Conservation (phyloP, 139 green algal species). For the Picochlorum sp. region DNA sequence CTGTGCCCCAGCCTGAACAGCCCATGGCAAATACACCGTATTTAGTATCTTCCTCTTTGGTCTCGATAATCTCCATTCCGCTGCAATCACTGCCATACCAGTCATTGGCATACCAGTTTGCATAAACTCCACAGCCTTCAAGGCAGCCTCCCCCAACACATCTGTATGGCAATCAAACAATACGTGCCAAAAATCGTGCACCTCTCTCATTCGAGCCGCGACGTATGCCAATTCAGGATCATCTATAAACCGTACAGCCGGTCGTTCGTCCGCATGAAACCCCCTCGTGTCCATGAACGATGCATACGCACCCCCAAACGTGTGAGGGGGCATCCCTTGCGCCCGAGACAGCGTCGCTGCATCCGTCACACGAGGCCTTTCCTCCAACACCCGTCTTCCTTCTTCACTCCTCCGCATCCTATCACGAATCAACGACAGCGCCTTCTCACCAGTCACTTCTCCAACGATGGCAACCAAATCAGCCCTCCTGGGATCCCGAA, state of each 20-base stretch:
- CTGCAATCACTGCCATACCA: slow-evolving; percentile 61
- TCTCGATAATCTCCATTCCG: slow-evolving; percentile 55
- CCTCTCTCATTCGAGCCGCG: slow-evolving; percentile 59
- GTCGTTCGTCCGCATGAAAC: slow-evolving; percentile 81
- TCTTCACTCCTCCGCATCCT: slow-evolving; percentile 59
- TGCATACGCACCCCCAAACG: slow-evolving; percentile 83
- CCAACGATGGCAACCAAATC: slow-evolving; percentile 79
- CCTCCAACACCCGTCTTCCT: slow-evolving; percentile 56
- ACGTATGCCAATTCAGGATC: slow-evolving; percentile 90
- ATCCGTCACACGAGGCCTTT: slow-evolving; percentile 65
- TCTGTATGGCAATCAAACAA: slow-evolving; percentile 90
- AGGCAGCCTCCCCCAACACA: slow-evolving; percentile 83
- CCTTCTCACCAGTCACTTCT: slow-evolving; percentile 55
- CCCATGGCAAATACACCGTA: slow-evolving; percentile 73
- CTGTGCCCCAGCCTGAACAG: slow-evolving; percentile 58
- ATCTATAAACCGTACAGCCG: slow-evolving; percentile 83
- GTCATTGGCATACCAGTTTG: slow-evolving; percentile 95
- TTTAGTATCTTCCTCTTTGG: slow-evolving; percentile 44
- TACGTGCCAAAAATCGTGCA: slow-evolving; percentile 96
- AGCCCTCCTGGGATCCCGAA: slow-evolving; percentile 40
- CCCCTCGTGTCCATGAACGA: slow-evolving; percentile 77
- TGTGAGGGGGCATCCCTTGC: slow-evolving; percentile 46
- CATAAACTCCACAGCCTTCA: slow-evolving; percentile 92
- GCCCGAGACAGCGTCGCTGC: slow-evolving; percentile 32
- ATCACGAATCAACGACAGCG: slow-evolving; percentile 45